Conservation (phyloP, 192 early-diverging fungal species). For the Dispira parvispora region DNA sequence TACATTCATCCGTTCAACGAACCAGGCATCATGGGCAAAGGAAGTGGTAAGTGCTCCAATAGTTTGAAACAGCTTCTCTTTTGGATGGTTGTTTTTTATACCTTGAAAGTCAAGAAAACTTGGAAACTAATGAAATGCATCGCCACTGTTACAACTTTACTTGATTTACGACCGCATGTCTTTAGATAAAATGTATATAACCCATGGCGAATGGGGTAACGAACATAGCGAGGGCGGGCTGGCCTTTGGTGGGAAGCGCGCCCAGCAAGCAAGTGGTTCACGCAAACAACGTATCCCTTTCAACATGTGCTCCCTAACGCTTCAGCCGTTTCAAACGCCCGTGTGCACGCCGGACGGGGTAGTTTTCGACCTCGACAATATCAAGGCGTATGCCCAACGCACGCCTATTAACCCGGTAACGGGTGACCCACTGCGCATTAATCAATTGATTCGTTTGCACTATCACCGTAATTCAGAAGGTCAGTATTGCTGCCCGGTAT, state of each 20-base stretch:
- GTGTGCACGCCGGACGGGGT: constrained; percentile 73
- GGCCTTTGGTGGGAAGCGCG: constrained; percentile 44
- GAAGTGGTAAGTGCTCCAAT: too few relatives aligned
- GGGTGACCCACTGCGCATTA: constrained; percentile 50
- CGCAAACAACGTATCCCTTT: constrained; percentile 63
- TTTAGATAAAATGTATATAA: constrained; percentile 77
- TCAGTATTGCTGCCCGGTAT: constrained; percentile 76
- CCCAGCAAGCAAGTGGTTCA: constrained; percentile 26
- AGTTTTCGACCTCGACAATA: constrained; percentile 78
- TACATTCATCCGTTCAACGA: too few relatives aligned
- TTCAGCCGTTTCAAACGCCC: constrained; percentile 73
- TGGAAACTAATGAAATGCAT: too few relatives aligned
- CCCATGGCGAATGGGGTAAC: constrained; percentile 60
- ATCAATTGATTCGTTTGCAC: constrained; percentile 56
- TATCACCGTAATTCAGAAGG: constrained; percentile 72
- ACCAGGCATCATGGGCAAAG: too few relatives aligned
- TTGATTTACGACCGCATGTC: constrained; percentile 20
- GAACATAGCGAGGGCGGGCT: constrained; percentile 35
- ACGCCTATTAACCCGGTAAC: constrained; percentile 74
- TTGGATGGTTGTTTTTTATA: too few relatives aligned
- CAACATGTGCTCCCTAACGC: constrained; percentile 77
- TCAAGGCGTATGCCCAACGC: constrained; percentile 64
- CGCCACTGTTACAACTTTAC: too few relatives aligned
- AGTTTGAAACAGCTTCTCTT: too few relatives aligned
- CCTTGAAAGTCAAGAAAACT: too few relatives aligned